Percentiles rank a stretch among this genome's conserved stretches.
Evolutionary conservation across 805 yeast species (phyloP).

Genomic region (Candida sonorensis): DNA sequence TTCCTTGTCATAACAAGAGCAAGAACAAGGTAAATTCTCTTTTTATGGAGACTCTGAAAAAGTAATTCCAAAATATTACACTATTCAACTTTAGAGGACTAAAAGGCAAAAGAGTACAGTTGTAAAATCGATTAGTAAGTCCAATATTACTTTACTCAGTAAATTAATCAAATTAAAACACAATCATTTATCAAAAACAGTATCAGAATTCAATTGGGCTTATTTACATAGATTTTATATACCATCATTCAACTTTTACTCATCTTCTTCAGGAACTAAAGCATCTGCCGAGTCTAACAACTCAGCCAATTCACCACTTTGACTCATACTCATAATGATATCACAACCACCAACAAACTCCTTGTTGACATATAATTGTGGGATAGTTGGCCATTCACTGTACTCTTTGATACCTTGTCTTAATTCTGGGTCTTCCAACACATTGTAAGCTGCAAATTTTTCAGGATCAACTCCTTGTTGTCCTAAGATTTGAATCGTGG

Average conservation of each 20-base stretch:
- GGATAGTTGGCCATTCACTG: conserved; percentile 97
- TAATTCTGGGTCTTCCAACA: conserved; percentile 87
- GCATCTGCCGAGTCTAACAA: conserved; percentile 73
- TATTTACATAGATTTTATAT: no score
- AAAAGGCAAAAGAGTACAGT: conserved; percentile 21
- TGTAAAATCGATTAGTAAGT: no score
- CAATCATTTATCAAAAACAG: no score
- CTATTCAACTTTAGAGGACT: no score
- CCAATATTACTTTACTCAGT: no score
- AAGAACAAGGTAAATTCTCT: conserved; percentile 1
- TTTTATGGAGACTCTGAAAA: no score
- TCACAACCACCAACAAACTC: conserved; percentile 99
- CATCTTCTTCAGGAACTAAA: conserved; percentile 73
- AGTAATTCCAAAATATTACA: no score
- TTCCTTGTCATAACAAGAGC: no score
- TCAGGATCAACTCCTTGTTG: conserved; percentile 96
- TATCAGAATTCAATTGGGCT: no score
- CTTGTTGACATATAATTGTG: conserved; percentile 84
- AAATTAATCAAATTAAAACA: no score
- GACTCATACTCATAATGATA: conserved; percentile 86
- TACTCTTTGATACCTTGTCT: conserved; percentile 95
- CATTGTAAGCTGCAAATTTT: conserved; percentile 96
- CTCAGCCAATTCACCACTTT: conserved; percentile 83
- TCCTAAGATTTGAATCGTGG: conserved; percentile 88
- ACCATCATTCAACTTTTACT: conserved; percentile 19